These are phyloP conservation scores for Tirmania nivea DNA, from an alignment of 495 filamentous ascomycete species.

Conservation along the genomic window DNA sequence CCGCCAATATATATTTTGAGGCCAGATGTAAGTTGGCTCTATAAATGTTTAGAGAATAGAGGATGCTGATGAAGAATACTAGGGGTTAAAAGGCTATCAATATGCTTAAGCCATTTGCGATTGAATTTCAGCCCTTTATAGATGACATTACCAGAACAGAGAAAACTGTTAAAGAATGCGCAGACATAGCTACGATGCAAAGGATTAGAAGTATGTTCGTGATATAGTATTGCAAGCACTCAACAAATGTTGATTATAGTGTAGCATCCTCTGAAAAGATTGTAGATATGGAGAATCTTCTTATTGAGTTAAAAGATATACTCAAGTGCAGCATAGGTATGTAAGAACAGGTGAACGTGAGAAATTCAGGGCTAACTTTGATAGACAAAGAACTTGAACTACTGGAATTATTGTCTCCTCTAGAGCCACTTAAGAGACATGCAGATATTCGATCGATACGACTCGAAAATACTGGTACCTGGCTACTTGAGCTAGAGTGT, in stretches of 20 bases:
- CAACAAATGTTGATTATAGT: too few species aligned
- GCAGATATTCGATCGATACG: background rate
- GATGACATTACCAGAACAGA: background rate
- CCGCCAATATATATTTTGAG: background rate
- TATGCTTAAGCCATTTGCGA: background rate
- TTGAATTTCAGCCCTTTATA: background rate
- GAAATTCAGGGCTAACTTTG: too few species aligned
- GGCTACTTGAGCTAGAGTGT: background rate
- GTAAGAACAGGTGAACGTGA: too few species aligned
- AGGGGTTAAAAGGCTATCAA: background rate
- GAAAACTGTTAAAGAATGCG: background rate
- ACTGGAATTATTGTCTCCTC: background rate
- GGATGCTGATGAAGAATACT: too few species aligned
- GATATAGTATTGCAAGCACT: background rate
- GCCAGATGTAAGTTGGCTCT: background rate
- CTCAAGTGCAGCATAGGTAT: too few species aligned
- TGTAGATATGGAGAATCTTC: background rate
- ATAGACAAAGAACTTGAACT: background rate
- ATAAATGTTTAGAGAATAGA: too few species aligned
- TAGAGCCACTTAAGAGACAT: background rate
- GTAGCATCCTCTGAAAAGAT: background rate
- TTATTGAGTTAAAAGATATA: background rate
- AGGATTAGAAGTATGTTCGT: background rate
- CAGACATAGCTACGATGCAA: background rate
- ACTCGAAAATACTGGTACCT: background rate